Conservation (phyloP, 495 filamentous ascomycete species). For the Barbatosphaeria neglecta region DNA sequence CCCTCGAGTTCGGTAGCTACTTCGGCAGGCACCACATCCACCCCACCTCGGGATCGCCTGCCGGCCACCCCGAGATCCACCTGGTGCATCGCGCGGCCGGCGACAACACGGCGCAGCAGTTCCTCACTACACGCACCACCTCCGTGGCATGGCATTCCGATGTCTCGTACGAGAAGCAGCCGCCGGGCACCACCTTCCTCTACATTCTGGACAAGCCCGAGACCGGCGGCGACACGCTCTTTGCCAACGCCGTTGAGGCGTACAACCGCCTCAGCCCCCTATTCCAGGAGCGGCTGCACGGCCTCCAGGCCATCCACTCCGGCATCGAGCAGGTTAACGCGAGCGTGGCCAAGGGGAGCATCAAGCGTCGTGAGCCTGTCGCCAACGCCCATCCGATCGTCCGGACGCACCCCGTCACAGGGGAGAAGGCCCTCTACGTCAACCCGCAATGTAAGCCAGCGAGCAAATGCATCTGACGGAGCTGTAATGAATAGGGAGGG, state of each 20-base stretch:
- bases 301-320: slow-evolving; percentile 65
- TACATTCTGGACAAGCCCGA: slow-evolving; percentile 68
- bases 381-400: slow-evolving; percentile 61
- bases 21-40: slow-evolving; percentile 82
- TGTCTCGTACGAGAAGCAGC: slow-evolving; percentile 71
- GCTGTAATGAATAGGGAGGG: slow-evolving; percentile 3
- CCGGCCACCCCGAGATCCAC: slow-evolving; percentile 63
- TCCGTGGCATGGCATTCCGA: slow-evolving; percentile 76
- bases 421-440: slow-evolving; percentile 78
- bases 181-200: slow-evolving; percentile 76
- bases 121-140: slow-evolving; percentile 53
- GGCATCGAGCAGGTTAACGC: slow-evolving; percentile 58
- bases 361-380: slow-evolving; percentile 61
- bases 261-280: slow-evolving; percentile 64
- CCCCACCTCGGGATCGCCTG: slow-evolving; percentile 60
- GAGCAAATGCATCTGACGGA: neutral
- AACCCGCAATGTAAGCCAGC: slow-evolving; percentile 68
- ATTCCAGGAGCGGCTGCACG: slow-evolving; percentile 63
- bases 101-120: slow-evolving; percentile 42
- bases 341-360: slow-evolving; percentile 41
- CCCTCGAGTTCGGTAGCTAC: slow-evolving; percentile 60
- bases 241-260: slow-evolving; percentile 60
- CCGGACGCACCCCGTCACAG: slow-evolving; percentile 69
- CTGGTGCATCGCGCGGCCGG: slow-evolving; percentile 64
- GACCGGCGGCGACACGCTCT: slow-evolving; percentile 69